A percentile compares a stretch with the other conserved stretches of the same genome.
These are phyloP conservation scores for Myriosclerotinia duriaeana DNA, from an alignment of 2,329 filamentous ascomycete genomes.

Conservation along the genomic window DNA sequence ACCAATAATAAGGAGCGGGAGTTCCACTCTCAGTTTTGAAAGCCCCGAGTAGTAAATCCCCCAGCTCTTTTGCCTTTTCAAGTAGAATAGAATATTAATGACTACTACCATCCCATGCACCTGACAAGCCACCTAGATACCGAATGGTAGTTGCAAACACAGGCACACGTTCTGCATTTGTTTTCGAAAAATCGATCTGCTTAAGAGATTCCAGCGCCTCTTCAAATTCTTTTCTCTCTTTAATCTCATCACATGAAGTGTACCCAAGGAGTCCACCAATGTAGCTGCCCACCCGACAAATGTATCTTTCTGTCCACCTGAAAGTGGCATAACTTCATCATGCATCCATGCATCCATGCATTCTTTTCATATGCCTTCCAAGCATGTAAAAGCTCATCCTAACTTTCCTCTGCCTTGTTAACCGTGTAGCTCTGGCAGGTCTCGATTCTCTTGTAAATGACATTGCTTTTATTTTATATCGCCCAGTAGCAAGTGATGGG, in stretches of 20 bases:
- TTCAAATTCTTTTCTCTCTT: slow-evolving; percentile 75
- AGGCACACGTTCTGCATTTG: slow-evolving; percentile 26
- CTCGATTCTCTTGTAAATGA: slow-evolving; percentile 15
- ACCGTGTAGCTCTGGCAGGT: neutral
- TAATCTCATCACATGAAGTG: slow-evolving; percentile 79
- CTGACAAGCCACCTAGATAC: slow-evolving; percentile 32
- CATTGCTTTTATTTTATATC: slow-evolving; percentile 18
- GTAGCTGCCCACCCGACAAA: slow-evolving; percentile 91
- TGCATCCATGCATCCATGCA: slow-evolving; percentile 65
- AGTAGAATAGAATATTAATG: slow-evolving; percentile 60
- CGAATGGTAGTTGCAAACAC: slow-evolving; percentile 34
- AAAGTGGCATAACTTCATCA: slow-evolving; percentile 77
- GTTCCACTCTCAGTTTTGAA: slow-evolving; percentile 75
- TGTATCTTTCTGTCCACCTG: slow-evolving; percentile 65
- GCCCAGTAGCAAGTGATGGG: neutral
- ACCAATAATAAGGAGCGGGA: slow-evolving; percentile 56
- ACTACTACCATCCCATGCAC: slow-evolving; percentile 55
- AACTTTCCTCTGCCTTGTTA: slow-evolving; percentile 21
- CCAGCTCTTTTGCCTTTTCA: slow-evolving; percentile 63
- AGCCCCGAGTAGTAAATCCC: slow-evolving; percentile 68
- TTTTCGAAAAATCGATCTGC: slow-evolving; percentile 28
- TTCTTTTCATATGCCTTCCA: slow-evolving; percentile 78
- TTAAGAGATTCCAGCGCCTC: slow-evolving; percentile 65
- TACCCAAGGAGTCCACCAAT: slow-evolving; percentile 76
- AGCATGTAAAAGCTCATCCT: slow-evolving; percentile 27